Evolutionary conservation across 352 stramenopile species (phyloP), one percentile per base, ranked within the genome.

Genomic region (Phytophthora idaei): DNA sequence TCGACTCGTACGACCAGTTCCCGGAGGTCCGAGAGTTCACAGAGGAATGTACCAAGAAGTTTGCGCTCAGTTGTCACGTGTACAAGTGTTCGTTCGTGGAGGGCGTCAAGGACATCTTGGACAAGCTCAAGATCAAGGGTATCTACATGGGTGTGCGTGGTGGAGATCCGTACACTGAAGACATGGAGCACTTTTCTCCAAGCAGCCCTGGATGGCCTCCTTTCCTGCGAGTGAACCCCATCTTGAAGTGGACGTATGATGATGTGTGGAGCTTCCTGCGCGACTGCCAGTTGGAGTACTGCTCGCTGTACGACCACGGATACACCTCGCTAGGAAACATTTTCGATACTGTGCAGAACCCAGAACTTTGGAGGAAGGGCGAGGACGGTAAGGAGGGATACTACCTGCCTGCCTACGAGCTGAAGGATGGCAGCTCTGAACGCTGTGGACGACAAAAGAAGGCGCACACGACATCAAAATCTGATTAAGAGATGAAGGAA

Each of bases 201-300:
- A 97, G 87, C 64, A 92, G 89, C 15, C 78, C 87, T 7, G 92
- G 91, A 3, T 98, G 92, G 97, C 97, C 97, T 37, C 89, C 96
- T 11, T 99, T 99, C 71, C 87, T 99, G 76, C 85, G 97, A 32
- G 90, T 99, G n/a, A 99, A 99, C 78, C 97, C 97, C n/a, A 97
- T 99, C 45, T 71, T 99, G 36, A 66, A 93, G 53, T 99, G 97
- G 97, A 97, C 85, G 5, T 99, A 99, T 79, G 85, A 85, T 6
- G 85, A 98, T 67, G 90, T 98, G 14, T 99, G 94, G 95, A 77
- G 88, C 45, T 99, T 98, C 73, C 60, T 98, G 45, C 84, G 90
- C 15, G 72, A 92, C 17, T 97, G 87, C 58, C 64, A 87, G 34
- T 70, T 98, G 28, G 86, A 94, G 17, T 98, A 98, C 67, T 97